phyloP scores from a whole-genome alignment of 768 basidiomycete species.

The Suillus tomentosus region DNA sequence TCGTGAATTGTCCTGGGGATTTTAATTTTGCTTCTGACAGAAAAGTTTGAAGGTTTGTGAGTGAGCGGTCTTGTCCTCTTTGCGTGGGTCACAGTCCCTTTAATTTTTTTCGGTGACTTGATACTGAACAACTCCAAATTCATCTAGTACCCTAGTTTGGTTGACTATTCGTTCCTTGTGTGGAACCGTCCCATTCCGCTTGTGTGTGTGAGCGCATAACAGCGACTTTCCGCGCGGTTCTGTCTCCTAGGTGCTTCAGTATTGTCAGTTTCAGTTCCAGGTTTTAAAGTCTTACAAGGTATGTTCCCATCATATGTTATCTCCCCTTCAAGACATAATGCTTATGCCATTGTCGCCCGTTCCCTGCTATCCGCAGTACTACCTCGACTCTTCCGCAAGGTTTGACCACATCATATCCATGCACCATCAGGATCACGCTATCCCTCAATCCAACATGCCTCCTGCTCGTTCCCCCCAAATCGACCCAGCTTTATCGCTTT shows the following conservation, averaged over 20 bases:
- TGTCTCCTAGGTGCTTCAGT: not conserved
- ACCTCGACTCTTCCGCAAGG: conserved; percentile 30
- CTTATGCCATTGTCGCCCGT: conserved; percentile 25
- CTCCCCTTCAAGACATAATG: conserved; percentile 9
- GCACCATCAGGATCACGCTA: conserved; percentile 46
- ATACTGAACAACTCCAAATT: conserved; percentile 3
- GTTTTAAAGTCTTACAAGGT: conserved; percentile 19
- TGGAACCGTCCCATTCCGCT: conserved; percentile 14
- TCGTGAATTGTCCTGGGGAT: conserved; percentile 10
- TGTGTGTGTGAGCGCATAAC: conserved; percentile 13
- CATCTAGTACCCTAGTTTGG: conserved; percentile 1
- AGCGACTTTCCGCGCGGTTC: conserved; percentile 11
- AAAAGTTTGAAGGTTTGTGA: conserved; percentile 15
- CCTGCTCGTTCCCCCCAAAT: conserved; percentile 63
- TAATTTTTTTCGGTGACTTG: not conserved
- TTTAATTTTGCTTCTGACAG: conserved; percentile 12
- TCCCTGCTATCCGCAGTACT: conserved; percentile 25
- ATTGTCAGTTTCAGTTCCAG: conserved; percentile 7
- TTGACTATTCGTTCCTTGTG: conserved; percentile 14
- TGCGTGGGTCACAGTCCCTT: conserved; percentile 11
- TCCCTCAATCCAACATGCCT: conserved; percentile 39
- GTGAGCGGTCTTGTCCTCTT: conserved; percentile 5
- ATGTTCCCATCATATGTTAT: conserved; percentile 12
- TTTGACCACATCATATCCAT: conserved; percentile 46
- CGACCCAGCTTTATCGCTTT: conserved; percentile 71